Conservation (phyloP, 139 green algal genomes). For the Chlamydomonas urium region DNA sequence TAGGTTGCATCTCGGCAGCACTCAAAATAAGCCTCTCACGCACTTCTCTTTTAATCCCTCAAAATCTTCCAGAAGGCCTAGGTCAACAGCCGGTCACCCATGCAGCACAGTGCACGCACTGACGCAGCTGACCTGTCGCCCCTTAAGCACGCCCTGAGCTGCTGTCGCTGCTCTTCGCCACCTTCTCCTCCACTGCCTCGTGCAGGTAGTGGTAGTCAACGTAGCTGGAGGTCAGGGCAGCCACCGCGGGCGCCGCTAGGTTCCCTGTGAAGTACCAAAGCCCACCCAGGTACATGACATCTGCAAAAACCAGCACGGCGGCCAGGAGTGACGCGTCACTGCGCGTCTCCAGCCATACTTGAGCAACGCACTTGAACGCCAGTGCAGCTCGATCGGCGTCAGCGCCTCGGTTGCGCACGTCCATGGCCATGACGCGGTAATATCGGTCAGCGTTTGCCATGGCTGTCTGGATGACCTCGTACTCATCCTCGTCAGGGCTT, state of each 20-base stretch:
- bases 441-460: slow-evolving; percentile 35
- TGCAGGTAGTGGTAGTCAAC: slow-evolving; percentile 36
- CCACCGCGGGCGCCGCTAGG: slow-evolving; percentile 22
- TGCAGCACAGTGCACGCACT: too few species aligned
- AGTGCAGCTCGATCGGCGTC: slow-evolving; percentile 18
- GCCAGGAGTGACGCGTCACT: slow-evolving; percentile 22
- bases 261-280: slow-evolving; percentile 32
- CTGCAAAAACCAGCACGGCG: slow-evolving; percentile 2
- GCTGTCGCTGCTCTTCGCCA: too few species aligned
- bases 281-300: slow-evolving; percentile 27
- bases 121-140: too few species aligned
- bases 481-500: slow-evolving; percentile 19
- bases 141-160: too few species aligned
- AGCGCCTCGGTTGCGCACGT: not conserved
- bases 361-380: slow-evolving; percentile 32
- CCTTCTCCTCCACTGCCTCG: too few species aligned
- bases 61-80: too few species aligned
- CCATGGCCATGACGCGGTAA: slow-evolving; percentile 33
- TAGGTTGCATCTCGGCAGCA: too few species aligned
- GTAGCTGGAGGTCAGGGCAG: slow-evolving; percentile 27
- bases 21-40: too few species aligned
- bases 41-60: too few species aligned
- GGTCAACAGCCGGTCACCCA: too few species aligned
- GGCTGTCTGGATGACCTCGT: slow-evolving; percentile 26
- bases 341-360: slow-evolving; percentile 29